These are phyloP conservation scores for Fusarium acutatum DNA, from an alignment of 2,329 filamentous ascomycete genomes.

Conservation along the genomic window DNA sequence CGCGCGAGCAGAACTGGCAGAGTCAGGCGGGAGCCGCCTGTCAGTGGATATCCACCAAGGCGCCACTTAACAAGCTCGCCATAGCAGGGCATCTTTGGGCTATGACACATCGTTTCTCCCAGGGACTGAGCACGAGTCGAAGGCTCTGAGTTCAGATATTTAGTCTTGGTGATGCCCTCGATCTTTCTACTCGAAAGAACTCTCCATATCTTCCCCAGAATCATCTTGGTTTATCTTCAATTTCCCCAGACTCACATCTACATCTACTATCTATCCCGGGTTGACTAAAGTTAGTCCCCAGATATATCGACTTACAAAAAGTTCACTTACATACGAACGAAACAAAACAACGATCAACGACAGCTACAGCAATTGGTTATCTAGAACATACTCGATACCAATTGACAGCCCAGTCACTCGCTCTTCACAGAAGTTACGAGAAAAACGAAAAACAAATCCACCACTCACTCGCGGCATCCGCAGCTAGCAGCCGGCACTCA, in stretches of 20 bases:
- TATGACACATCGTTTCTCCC: constrained; percentile 43
- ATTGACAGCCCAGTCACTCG: constrained; percentile 17
- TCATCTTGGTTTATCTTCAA: constrained; percentile 21
- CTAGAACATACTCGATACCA: constrained; percentile 6
- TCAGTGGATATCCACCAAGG: constrained; percentile 33
- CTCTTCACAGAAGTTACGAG: constrained; percentile 1
- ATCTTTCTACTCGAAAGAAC: constrained; percentile 27
- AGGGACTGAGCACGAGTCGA: constrained; percentile 28
- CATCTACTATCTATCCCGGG: neutral
- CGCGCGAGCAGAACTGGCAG: constrained; percentile 27
- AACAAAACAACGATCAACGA: constrained; percentile 1
- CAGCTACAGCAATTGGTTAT: neutral
- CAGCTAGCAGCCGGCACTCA: constrained; percentile 24
- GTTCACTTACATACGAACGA: constrained; percentile 23
- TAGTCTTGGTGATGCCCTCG: constrained; percentile 40
- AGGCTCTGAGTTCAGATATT: constrained; percentile 35
- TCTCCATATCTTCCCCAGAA: constrained; percentile 35
- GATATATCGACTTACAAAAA: constrained; percentile 15
- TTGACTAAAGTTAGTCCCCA: constrained; percentile 19
- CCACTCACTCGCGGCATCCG: constrained; percentile 11
- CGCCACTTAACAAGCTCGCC: constrained; percentile 43
- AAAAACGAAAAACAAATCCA: constrained; percentile 19
- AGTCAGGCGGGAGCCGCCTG: constrained; percentile 40
- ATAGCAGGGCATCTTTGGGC: constrained; percentile 38
- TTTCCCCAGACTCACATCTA: constrained; percentile 33